A percentile compares a stretch with the other conserved stretches of the same genome.
Conservation (phyloP, 352 stramenopile genomes). For the Globisporangium recalcitrans region DNA sequence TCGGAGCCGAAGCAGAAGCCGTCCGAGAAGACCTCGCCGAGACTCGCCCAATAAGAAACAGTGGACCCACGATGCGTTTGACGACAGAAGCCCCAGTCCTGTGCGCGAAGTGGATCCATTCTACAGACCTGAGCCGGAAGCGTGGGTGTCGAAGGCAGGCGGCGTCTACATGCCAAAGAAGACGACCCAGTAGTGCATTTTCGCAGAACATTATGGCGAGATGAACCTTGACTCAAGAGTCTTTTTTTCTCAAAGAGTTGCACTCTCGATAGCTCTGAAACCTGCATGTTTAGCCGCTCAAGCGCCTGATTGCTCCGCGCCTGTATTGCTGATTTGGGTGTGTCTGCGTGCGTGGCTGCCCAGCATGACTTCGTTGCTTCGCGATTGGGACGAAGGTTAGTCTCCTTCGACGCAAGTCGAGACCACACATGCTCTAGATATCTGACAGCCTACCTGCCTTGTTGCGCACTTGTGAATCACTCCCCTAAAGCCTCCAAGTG, state of each 20-base stretch:
- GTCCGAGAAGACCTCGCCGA: constrained; percentile 15
- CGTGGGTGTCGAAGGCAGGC: constrained; percentile 71
- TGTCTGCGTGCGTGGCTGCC: too few relatives aligned
- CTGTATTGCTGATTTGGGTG: not conserved
- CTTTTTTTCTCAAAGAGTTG: not conserved
- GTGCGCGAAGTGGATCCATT: constrained; percentile 47
- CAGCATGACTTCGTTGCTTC: constrained; percentile 47
- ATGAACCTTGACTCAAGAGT: not conserved
- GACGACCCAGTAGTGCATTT: not conserved
- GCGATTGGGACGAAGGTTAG: constrained; percentile 67
- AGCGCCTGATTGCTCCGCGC: not conserved
- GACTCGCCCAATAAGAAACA: constrained; percentile 30
- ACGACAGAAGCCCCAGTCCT: constrained; percentile 71
- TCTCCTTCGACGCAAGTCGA: not conserved
- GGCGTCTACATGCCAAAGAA: constrained; percentile 73
- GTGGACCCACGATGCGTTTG: constrained; percentile 73
- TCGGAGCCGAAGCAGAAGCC: constrained; percentile 22
- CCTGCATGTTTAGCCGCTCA: not conserved
- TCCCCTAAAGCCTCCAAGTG: constrained; percentile 31
- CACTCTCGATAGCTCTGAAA: not conserved
- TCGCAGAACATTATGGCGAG: not conserved
- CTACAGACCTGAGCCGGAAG: constrained; percentile 63
- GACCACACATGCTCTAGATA: not conserved
- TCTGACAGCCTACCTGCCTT: not conserved
- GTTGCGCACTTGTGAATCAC: not conserved